Evolutionary conservation across 169 alveolate species (phyloP), one percentile per base, ranked within the genome.

Genomic region (Plasmodium adleri): DNA sequence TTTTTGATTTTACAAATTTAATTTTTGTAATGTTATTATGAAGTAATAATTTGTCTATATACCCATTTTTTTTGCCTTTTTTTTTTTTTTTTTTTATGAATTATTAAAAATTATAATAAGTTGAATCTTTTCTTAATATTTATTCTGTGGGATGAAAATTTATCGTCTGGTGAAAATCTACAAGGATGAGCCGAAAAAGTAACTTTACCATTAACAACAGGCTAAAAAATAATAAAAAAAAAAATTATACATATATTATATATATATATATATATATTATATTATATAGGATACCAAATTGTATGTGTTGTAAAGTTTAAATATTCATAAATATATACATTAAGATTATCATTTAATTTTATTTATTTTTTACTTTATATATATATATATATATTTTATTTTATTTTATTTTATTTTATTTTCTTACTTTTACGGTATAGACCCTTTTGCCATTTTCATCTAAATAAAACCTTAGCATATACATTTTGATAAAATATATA

Each of bases 121-220:
- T 93, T 93, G 71, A 95, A 95, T 76, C 98, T 72, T 72, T 95
- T 94, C 89, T 96, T 96, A 86, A 96, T 93, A 17, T 91, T 76
- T 62, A 96, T 91, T 80, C 98, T 76, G 54, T 96, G 96, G 8
- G 95, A 74, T 32, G 97, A 93, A 88, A 91, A 96, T 54, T 95
- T 95, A 80, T 97, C 99, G 60, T 97, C 98, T 17, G 98, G 98
- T 9, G 98, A 97, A 80, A 97, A 97, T 74, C 97, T 95, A 15
- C 98, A 98, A 6, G 99, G 99, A 76, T 97, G 99, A 17, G 99
- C 98, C 9, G 98, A 94, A 88, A 93, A 94, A 13, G 99, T 97
- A 45, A 93, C 94, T 22, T 91, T 91, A 1, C 95, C 95, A 24
- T 88, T 60, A 17, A 73, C 83, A 32, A 52, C 62, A 63, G 78